phyloP scores from a whole-genome alignment of 106 monocot species.

The Alisma plantagoaquatica region DNA sequence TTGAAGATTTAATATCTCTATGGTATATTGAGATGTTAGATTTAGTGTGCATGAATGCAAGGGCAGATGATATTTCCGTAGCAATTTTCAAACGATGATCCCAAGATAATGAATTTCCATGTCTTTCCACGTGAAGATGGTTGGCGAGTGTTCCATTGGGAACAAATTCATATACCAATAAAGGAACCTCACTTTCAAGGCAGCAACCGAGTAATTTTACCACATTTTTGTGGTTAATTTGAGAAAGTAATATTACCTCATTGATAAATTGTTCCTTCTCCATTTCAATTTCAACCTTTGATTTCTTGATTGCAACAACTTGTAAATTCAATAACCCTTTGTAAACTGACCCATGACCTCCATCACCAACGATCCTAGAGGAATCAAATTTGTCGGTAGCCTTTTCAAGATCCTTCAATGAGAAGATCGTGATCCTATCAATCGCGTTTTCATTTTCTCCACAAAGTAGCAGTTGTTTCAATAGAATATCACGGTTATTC shows the following conservation, averaged over 20 bases:
- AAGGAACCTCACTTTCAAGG: conserved; percentile 1
- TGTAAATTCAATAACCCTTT: background rate
- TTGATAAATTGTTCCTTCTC: background rate
- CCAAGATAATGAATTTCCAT: background rate
- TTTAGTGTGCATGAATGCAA: background rate
- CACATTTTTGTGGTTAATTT: background rate
- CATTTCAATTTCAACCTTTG: background rate
- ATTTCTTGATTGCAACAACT: conserved; percentile 1
- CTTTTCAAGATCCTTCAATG: background rate
- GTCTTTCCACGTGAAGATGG: background rate
- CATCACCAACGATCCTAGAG: background rate
- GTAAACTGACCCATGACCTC: background rate
- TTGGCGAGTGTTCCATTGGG: background rate
- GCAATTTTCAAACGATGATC: background rate
- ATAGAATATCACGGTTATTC: no score
- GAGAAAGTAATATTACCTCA: background rate
- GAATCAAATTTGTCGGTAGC: background rate
- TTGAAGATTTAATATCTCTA: background rate
- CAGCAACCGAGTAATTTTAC: conserved; percentile 1
- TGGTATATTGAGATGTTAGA: background rate
- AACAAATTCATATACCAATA: background rate
- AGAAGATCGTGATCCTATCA: conserved; percentile 2
- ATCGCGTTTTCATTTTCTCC: no score
- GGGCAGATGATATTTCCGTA: background rate
- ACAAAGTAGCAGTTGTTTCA: no score